Evolutionary conservation across 345 rosid species (phyloP).

Genomic region (Gossypium raimondii): DNA sequence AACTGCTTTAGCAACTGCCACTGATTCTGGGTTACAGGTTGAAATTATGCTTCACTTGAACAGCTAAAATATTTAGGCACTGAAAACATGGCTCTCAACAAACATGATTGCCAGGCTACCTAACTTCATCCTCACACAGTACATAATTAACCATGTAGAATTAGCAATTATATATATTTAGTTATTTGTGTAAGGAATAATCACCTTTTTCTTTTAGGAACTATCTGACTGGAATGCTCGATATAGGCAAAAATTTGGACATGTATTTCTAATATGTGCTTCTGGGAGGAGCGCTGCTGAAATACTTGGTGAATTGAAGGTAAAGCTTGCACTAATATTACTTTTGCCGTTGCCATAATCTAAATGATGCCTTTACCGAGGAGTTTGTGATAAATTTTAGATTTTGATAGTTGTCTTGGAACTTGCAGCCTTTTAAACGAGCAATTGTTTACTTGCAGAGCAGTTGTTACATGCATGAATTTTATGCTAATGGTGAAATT

Average conservation of each 20-base stretch:
- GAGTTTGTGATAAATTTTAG: not conserved
- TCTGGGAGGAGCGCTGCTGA: slow-evolving; percentile 68
- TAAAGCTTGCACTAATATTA: slow-evolving; percentile 16
- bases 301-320: slow-evolving; percentile 79
- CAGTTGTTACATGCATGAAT: not conserved
- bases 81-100: not conserved
- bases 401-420: slow-evolving; percentile 1
- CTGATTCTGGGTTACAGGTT: slow-evolving; percentile 63
- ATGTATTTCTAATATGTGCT: slow-evolving; percentile 74
- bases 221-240: slow-evolving; percentile 66
- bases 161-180: not conserved
- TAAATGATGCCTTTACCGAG: not conserved
- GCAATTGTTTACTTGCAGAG: not conserved
- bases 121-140: not conserved
- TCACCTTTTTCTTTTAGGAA: slow-evolving; percentile 38
- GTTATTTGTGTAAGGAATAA: not conserved
- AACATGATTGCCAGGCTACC: not conserved
- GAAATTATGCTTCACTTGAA: slow-evolving; percentile 9
- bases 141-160: not conserved
- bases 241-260: slow-evolving; percentile 60
- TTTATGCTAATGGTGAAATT: not conserved
- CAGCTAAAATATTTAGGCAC: not conserved
- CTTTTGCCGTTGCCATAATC: not conserved
- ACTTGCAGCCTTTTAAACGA: not conserved
- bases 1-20: slow-evolving; percentile 75